phyloP scores from a whole-genome alignment of 305 asterid genomes.

The Fraxinus angustifolia region DNA sequence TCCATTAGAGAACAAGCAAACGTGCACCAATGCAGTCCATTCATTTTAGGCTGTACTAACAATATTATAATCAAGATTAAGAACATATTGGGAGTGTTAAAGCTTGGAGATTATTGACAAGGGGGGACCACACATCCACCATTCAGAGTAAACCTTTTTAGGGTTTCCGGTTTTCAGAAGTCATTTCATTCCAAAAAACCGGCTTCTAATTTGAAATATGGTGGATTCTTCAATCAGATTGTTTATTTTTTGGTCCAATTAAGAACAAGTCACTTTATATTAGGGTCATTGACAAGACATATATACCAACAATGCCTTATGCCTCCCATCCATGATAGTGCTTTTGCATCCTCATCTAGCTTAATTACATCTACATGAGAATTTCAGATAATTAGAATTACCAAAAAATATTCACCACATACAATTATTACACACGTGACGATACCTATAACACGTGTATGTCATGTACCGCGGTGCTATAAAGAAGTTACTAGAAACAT shows the following conservation, averaged over 20 bases:
- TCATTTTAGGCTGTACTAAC: constrained; percentile 25
- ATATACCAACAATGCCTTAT: constrained; percentile 24
- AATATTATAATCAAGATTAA: constrained; percentile 26
- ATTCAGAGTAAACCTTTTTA: neutral
- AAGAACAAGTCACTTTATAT: neutral
- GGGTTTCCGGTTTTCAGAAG: constrained; percentile 18
- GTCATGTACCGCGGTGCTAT: neutral
- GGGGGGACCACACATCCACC: constrained; percentile 24
- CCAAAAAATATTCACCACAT: neutral
- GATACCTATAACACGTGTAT: neutral
- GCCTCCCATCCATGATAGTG: constrained; percentile 24
- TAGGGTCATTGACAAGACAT: constrained; percentile 25
- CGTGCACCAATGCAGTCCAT: constrained; percentile 40
- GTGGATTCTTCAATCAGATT: neutral
- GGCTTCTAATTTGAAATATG: neutral
- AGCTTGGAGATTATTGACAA: constrained; percentile 1
- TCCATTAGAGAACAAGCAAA: constrained; percentile 21
- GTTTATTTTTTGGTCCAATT: neutral
- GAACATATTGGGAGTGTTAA: constrained; percentile 21
- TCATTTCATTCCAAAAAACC: constrained; percentile 9
- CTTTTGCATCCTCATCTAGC: constrained; percentile 4
- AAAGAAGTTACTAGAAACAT: neutral
- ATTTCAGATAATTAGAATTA: neutral
- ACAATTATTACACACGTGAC: neutral
- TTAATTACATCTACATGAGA: neutral